Conservation (phyloP, 2,329 filamentous ascomycete species). For the Epichloe elymi region DNA sequence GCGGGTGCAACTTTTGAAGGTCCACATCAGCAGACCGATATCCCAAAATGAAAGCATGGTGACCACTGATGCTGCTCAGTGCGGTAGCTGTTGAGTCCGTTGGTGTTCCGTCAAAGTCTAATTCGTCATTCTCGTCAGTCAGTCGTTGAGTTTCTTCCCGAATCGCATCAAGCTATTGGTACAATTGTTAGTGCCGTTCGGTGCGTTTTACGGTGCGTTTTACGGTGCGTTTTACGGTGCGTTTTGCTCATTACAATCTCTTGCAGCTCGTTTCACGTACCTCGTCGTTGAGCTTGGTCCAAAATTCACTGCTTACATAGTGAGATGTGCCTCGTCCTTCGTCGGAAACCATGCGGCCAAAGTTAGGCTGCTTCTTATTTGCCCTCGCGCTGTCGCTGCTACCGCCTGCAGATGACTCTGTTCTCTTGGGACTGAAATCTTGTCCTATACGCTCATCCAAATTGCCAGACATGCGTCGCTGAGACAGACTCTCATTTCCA, state of each 20-base stretch:
- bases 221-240: background rate
- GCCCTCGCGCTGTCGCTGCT: constrained; percentile 16
- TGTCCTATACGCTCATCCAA: constrained; percentile 6
- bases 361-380: constrained; percentile 29
- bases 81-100: constrained; percentile 25
- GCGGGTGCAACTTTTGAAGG: constrained; percentile 49
- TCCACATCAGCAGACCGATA: constrained; percentile 60
- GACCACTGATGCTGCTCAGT: constrained; percentile 28
- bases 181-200: background rate
- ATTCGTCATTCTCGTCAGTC: constrained; percentile 32
- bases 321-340: constrained; percentile 53
- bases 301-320: constrained; percentile 67
- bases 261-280: constrained; percentile 22
- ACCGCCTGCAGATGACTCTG: constrained; percentile 19
- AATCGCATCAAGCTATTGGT: constrained; percentile 24
- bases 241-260: background rate
- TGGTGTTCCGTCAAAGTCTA: constrained; percentile 48
- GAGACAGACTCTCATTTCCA: constrained; percentile 3
- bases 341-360: constrained; percentile 57
- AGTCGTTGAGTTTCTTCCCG: constrained; percentile 36
- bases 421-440: constrained; percentile 13
- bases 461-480: constrained; percentile 4
- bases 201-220: background rate
- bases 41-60: constrained; percentile 61
- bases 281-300: constrained; percentile 64